Percentiles rank a stretch among this genome's conserved stretches.
Conservation (phyloP, 1,139 yeast genomes). For the Yamadazyma songkhlaensis region DNA sequence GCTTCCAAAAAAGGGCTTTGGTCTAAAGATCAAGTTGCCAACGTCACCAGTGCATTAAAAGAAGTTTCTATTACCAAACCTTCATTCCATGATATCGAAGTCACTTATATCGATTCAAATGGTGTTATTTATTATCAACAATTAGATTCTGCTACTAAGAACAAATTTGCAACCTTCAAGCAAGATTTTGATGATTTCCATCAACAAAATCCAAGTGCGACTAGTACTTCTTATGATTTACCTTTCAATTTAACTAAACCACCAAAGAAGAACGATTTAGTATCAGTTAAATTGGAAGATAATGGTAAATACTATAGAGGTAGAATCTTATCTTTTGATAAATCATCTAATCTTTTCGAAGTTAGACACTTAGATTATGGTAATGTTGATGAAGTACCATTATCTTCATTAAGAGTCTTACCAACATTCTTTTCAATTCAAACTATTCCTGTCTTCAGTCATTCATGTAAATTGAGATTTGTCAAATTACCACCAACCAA, state of each 20-base stretch:
- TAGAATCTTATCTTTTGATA: constrained; percentile 50
- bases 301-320: constrained; percentile 64
- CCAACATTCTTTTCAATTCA: constrained; percentile 49
- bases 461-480: constrained; percentile 53
- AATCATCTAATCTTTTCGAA: constrained; percentile 41
- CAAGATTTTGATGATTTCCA: constrained; percentile 45
- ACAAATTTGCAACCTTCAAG: constrained; percentile 43
- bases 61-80: constrained; percentile 31
- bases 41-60: constrained; percentile 32
- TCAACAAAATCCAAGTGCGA: constrained; percentile 37
- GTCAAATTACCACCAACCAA: constrained; percentile 58
- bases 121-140: constrained; percentile 59
- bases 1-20: constrained; percentile 59
- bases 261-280: constrained; percentile 59
- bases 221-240: constrained; percentile 37
- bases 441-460: constrained; percentile 55
- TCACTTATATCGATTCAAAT: constrained; percentile 46
- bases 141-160: constrained; percentile 33
- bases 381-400: constrained; percentile 48
- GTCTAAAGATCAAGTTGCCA: constrained; percentile 39
- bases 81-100: constrained; percentile 59
- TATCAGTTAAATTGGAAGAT: constrained; percentile 54
- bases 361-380: constrained; percentile 71
- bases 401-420: constrained; percentile 48
- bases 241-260: constrained; percentile 43